Conservation (phyloP, 768 basidiomycete species). For the Obba rivulosa region DNA sequence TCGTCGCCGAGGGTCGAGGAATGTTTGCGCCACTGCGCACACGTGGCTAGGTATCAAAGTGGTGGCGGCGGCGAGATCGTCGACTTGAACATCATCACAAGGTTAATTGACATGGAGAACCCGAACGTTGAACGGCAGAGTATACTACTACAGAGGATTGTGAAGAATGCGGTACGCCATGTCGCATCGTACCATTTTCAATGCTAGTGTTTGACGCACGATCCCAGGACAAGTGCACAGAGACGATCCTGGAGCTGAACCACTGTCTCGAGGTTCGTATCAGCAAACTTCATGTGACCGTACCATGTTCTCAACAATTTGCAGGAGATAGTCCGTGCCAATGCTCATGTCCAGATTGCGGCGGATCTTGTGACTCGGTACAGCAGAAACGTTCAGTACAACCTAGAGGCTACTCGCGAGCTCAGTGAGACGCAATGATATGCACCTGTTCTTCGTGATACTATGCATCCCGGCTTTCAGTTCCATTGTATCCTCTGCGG, state of each 20-base stretch:
- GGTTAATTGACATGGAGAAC: constrained; percentile 92
- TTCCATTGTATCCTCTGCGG: too few species aligned
- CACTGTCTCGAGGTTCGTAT: constrained; percentile 69
- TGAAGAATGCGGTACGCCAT: constrained; percentile 75
- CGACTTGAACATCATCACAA: too few species aligned
- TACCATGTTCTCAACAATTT: background rate
- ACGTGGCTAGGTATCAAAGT: too few species aligned
- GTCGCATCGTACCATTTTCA: background rate
- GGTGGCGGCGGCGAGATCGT: too few species aligned
- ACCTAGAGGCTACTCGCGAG: constrained; percentile 64
- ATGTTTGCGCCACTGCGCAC: too few species aligned
- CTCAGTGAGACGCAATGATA: too few species aligned
- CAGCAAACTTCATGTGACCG: background rate
- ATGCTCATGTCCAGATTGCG: constrained; percentile 70
- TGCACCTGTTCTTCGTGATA: too few species aligned
- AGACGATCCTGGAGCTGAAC: constrained; percentile 84
- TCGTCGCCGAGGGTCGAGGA: too few species aligned
- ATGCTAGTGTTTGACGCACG: background rate
- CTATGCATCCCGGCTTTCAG: too few species aligned
- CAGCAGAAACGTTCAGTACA: constrained; percentile 88
- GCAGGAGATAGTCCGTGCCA: constrained; percentile 77
- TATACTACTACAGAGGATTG: constrained; percentile 80
- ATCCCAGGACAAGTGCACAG: constrained; percentile 82
- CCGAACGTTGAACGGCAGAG: constrained; percentile 92
- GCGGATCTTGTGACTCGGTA: constrained; percentile 84